Percentiles rank a stretch among this genome's conserved stretches.
These are phyloP conservation scores for Dalbergia oliveri DNA, from an alignment of 306 rosid species.

Conservation along the genomic window DNA sequence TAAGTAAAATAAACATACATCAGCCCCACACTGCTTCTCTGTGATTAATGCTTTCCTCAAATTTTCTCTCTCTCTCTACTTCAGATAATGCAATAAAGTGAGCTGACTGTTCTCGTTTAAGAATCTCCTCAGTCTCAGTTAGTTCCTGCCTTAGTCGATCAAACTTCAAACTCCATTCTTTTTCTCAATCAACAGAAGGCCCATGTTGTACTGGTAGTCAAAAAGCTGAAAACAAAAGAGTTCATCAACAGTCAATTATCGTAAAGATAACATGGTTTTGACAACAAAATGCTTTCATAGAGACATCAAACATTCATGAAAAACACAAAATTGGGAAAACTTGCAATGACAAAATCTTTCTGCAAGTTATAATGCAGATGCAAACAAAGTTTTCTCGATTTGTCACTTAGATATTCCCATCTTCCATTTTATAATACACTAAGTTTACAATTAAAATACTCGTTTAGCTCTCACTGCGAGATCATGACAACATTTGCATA, in stretches of 20 bases:
- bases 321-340: slow-evolving; percentile 8
- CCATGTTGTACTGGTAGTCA: slow-evolving; percentile 93
- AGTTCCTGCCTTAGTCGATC: slow-evolving; percentile 69
- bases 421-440: neutral
- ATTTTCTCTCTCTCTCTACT: slow-evolving; percentile 73
- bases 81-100: slow-evolving; percentile 81
- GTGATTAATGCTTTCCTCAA: slow-evolving; percentile 65
- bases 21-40: slow-evolving; percentile 77
- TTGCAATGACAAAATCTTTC: no score
- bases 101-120: slow-evolving; percentile 81
- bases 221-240: slow-evolving; percentile 64
- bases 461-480: neutral
- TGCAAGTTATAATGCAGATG: no score
- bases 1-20: slow-evolving; percentile 59
- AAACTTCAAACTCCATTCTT: slow-evolving; percentile 70
- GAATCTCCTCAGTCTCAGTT: slow-evolving; percentile 80
- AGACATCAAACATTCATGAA: slow-evolving; percentile 4
- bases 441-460: slow-evolving; percentile 11
- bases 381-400: slow-evolving; percentile 20
- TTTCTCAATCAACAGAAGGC: slow-evolving; percentile 89
- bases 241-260: slow-evolving; percentile 35
- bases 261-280: slow-evolving; percentile 22
- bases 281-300: neutral
- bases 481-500: slow-evolving; percentile 23
- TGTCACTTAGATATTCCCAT: neutral